phyloP scores from a whole-genome alignment of 371 early-diverging fungal genomes.

The Mortierella sp. region DNA sequence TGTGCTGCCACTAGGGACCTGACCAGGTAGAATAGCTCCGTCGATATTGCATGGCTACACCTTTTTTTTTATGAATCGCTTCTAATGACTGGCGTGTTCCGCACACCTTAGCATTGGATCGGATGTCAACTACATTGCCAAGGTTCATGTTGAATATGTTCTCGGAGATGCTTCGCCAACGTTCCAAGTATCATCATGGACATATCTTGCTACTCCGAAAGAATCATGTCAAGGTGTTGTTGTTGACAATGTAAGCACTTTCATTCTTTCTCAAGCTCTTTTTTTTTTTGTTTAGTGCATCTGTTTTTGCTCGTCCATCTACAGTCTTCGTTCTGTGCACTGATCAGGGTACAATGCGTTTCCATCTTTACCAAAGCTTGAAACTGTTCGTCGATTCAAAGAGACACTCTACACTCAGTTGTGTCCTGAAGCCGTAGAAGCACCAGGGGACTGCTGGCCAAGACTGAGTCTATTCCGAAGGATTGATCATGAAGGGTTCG shows the following conservation, averaged over 20 bases:
- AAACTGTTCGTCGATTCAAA: slow-evolving; percentile 50
- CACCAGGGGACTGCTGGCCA: slow-evolving; percentile 30
- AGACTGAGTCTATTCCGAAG: slow-evolving; percentile 31
- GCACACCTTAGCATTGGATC: slow-evolving; percentile 26
- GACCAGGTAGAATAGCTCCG: slow-evolving; percentile 30
- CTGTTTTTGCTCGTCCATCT: not conserved
- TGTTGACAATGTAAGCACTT: slow-evolving; percentile 40
- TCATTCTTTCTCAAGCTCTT: not conserved
- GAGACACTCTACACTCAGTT: slow-evolving; percentile 33
- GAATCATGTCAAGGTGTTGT: slow-evolving; percentile 15
- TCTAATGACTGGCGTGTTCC: no score
- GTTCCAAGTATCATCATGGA: slow-evolving; percentile 35
- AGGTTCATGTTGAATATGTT: slow-evolving; percentile 42
- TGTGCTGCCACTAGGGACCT: slow-evolving; percentile 50
- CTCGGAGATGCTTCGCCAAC: slow-evolving; percentile 31
- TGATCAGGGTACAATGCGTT: not conserved
- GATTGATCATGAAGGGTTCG: slow-evolving; percentile 10
- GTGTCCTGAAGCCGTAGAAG: slow-evolving; percentile 19
- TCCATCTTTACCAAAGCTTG: slow-evolving; percentile 17
- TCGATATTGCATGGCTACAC: not conserved
- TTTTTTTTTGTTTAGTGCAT: not conserved
- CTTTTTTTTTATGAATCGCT: not conserved
- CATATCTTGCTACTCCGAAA: slow-evolving; percentile 8
- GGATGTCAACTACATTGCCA: slow-evolving; percentile 45
- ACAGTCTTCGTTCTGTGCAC: not conserved